These are phyloP conservation scores for Cyclotella atomus DNA, from an alignment of 108 stramenopile species.

Conservation along the genomic window DNA sequence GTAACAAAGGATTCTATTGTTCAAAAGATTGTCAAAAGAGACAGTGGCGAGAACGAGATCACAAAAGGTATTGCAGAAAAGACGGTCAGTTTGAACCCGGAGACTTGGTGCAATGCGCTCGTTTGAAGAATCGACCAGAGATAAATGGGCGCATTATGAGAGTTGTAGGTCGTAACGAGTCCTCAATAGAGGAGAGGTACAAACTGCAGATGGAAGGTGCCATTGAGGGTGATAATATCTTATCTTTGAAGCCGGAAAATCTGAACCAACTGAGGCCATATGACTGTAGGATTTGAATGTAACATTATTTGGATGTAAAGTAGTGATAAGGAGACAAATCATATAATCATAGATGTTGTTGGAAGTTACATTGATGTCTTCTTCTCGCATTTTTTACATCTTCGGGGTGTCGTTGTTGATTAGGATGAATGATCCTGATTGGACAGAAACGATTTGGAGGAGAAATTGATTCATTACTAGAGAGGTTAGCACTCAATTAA, in stretches of 20 bases:
- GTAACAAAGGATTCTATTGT: conserved; percentile 26
- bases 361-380: no score
- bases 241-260: conserved; percentile 17
- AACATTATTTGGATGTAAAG: no score
- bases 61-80: conserved; percentile 26
- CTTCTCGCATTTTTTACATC: no score
- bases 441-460: no score
- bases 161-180: conserved; percentile 16
- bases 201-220: conserved; percentile 17
- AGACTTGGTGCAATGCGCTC: conserved; percentile 30
- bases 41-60: conserved; percentile 24
- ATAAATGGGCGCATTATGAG: conserved; percentile 19
- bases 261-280: conserved; percentile 30
- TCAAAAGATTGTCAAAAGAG: conserved; percentile 28
- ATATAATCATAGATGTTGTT: no score
- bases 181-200: conserved; percentile 17
- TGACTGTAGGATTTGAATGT: conserved; percentile 17
- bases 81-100: conserved; percentile 29
- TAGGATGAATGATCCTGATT: no score
- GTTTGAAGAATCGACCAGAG: conserved; percentile 30
- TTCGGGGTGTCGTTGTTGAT: no score
- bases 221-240: conserved; percentile 9
- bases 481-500: no score
- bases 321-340: no score
- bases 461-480: no score